Evolutionary conservation across 1,139 yeast genomes (phyloP), one percentile per base, ranked within the genome.

Genomic region (Candida sp.): DNA sequence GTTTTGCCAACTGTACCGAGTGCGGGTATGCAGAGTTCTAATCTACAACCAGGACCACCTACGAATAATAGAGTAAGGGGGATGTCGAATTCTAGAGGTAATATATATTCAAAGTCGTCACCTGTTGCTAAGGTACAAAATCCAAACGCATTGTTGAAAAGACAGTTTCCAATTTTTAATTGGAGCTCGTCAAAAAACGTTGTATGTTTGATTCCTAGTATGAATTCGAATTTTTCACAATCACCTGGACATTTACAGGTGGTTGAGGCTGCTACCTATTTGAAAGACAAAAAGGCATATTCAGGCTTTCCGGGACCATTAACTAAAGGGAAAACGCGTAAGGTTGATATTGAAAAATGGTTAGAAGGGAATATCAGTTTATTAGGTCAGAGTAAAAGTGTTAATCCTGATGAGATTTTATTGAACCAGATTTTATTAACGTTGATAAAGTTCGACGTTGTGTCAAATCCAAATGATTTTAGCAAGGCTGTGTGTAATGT

Each of bases 91-190:
- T 53, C 68, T 1, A 57, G 56, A 39, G 51, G 59, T 3, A 64
- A 59, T 29, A 55, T 64, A 19, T 66, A 66, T 45, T 45, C 48
- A 5, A 51, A 53, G 25, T 53, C 57, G 21, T 57, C 56, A 43
- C 58, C 64, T 4, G 55, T 58, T 4, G 57, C 62, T 1, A 64
- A 62, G 45, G 58, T 61, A 19, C 57, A 54, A 33, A 62, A 72
- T 45, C 76, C 77, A 1, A 61, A 61, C 23, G 65, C 70, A 5
- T 55, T 68, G 38, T 55, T 57, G 27, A 73, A 71, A 42, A 70
- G 87, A 45, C 96, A 88, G 58, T 87, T 86, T 60, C 96, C 96
- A 0, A 61, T 90, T 32, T 86, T 89, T 58, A 71, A 77, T 45
- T 90, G 95, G 87, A 78, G 87, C 39, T 65, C 70, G 33, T 60